Evolutionary conservation across 208 protist genomes (phyloP).

Genomic region (Trypanosoma rangeli): DNA sequence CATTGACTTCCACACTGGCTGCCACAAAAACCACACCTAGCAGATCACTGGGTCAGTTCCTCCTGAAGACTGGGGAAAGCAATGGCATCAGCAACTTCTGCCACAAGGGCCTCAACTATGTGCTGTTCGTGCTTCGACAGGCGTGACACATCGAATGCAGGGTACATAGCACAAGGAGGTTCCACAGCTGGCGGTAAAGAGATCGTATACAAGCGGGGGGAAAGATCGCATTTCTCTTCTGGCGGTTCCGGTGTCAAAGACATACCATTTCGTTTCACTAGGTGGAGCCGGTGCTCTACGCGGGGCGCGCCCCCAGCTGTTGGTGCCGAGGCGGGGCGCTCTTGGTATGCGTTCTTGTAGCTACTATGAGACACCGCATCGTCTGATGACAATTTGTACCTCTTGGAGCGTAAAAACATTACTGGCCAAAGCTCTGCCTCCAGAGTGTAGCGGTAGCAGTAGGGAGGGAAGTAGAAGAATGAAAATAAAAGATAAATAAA

Average conservation of each 20-base stretch:
- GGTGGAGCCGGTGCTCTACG: constrained; percentile 77
- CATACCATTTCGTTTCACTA: constrained; percentile 69
- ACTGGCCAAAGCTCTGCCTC: neutral
- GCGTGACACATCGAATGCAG: constrained; percentile 50
- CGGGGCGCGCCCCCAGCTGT: constrained; percentile 22
- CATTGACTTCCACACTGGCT: neutral
- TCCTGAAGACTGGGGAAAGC: constrained; percentile 37
- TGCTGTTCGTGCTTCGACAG: constrained; percentile 75
- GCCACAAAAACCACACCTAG: neutral
- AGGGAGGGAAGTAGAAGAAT: neutral
- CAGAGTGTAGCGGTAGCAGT: neutral
- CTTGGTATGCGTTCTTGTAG: neutral
- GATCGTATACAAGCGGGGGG: neutral
- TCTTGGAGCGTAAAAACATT: constrained; percentile 47
- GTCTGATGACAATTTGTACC: constrained; percentile 7
- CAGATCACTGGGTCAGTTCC: neutral
- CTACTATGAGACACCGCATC: neutral
- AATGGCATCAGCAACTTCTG: constrained; percentile 63
- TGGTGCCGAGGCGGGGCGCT: constrained; percentile 41
- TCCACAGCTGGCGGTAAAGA: constrained; percentile 9
- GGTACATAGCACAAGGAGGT: constrained; percentile 65
- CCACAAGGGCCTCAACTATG: constrained; percentile 66
- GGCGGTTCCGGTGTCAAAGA: constrained; percentile 2
- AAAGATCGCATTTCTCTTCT: neutral
- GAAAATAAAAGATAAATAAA: neutral